Evolutionary conservation across 2,329 filamentous ascomycete genomes (phyloP).

Genomic region (Ophiostoma novo-ulmi): DNA sequence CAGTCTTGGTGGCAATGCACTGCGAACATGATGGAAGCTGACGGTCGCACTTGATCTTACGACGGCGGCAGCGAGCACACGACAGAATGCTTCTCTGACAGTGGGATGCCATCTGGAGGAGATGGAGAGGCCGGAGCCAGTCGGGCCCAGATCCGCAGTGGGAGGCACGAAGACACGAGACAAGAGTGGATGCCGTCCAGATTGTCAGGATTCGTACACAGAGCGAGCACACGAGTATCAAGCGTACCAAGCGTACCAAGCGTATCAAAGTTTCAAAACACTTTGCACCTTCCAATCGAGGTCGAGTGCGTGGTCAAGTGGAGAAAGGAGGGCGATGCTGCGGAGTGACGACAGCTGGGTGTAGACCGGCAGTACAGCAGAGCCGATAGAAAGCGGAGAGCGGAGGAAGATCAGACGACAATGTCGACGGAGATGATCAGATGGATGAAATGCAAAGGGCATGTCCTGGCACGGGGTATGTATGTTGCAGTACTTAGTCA

Average conservation of each 20-base stretch:
- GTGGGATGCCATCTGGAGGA: slow-evolving; percentile 21
- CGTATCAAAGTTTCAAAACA: neutral
- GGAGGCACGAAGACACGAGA: neutral
- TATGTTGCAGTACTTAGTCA: neutral
- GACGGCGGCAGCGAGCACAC: slow-evolving; percentile 25
- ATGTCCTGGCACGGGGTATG: neutral
- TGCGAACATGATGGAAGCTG: slow-evolving; percentile 32
- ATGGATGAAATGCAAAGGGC: neutral
- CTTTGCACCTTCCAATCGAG: slow-evolving; percentile 4
- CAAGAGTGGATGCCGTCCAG: slow-evolving; percentile 7
- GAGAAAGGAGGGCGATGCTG: slow-evolving; percentile 2
- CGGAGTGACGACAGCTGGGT: neutral
- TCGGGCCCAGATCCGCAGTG: neutral
- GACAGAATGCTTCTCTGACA: slow-evolving; percentile 27
- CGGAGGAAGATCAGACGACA: neutral
- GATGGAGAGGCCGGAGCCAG: neutral
- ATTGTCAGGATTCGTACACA: neutral
- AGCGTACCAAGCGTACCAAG: neutral
- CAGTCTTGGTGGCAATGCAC: slow-evolving; percentile 28
- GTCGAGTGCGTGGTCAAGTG: neutral
- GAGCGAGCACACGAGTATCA: neutral
- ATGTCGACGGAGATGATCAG: neutral
- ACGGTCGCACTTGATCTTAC: slow-evolving; percentile 28
- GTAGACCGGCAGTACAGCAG: neutral
- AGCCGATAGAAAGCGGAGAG: neutral